Evolutionary conservation across 768 basidiomycete genomes (phyloP), one percentile per base, ranked within the genome.

Genomic region (Astraeus odoratus): DNA sequence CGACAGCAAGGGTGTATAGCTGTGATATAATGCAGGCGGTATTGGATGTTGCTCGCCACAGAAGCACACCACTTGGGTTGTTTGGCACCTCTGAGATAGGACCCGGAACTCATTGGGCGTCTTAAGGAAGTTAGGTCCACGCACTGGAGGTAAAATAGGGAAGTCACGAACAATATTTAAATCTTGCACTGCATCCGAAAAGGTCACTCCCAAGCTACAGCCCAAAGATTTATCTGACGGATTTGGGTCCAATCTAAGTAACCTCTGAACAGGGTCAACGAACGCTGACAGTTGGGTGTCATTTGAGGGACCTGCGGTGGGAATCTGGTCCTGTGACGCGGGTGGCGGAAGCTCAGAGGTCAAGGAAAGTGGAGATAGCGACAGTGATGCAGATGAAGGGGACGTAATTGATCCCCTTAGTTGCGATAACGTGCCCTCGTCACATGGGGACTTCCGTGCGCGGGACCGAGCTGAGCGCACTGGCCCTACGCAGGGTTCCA

Each of bases 401-500:
- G 34, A 30, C 22, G 38, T 34, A 23, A 39, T 30, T 8, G 49
- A 29, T 16, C 47, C 45, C 18, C 34, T 44, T 12, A 52, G 37
- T 19, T 48, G 44, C 5, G 43, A 42, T 36, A 53, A 55, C 47
- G 49, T 52, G 43, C 45, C 34, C 5, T 51, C 51, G 22, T 39
- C 46, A 44, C 51, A 51, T n/a, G 43, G 46, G 5, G 34, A 34
- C 36, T 38, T 25, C 16, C 26, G 8, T 9, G 27, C 53, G 42
- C 62, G 61, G 24, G 49, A 46, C 55, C 60, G 66, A 23, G 50
- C 43, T 42, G 62, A 61, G 23, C 69, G 68, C 16, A 61, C 51
- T 13, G 66, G 63, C n/a, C 60, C 51, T 15, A 60, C 57, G 16
- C 71, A 60, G n/a, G 67, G 65, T 4, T 68, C 68, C 20, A 49